These are phyloP conservation scores for Stevia rebaudiana DNA, from an alignment of 140 eudicot species.

Conservation along the genomic window DNA sequence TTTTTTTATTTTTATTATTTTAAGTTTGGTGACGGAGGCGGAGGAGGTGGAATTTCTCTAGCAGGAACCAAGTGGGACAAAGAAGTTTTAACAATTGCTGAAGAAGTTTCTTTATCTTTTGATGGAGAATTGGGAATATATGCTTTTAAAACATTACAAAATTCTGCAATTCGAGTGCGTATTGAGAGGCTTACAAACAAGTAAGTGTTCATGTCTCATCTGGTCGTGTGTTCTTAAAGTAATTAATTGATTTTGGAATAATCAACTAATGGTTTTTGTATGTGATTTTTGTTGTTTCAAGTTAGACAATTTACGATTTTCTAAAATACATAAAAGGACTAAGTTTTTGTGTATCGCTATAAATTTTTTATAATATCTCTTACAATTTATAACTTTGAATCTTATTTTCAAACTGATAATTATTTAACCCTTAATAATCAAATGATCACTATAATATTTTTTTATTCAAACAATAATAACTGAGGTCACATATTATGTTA, in stretches of 20 bases:
- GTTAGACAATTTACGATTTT: neutral
- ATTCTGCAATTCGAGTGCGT: slow-evolving; percentile 72
- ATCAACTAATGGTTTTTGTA: neutral
- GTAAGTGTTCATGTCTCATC: slow-evolving; percentile 35
- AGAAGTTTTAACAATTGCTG: slow-evolving; percentile 66
- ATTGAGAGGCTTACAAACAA: slow-evolving; percentile 82
- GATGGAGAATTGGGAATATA: slow-evolving; percentile 75
- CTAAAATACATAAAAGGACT: neutral
- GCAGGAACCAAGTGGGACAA: slow-evolving; percentile 90
- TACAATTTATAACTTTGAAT: no score
- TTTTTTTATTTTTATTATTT: neutral
- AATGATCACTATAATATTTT: neutral
- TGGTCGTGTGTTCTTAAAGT: neutral
- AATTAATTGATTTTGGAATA: neutral
- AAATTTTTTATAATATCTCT: no score
- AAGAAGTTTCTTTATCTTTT: slow-evolving; percentile 53
- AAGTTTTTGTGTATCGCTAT: neutral
- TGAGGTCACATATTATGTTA: neutral
- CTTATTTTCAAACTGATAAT: neutral
- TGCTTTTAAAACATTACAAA: slow-evolving; percentile 68
- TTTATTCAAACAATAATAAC: neutral
- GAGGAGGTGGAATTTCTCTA: slow-evolving; percentile 85
- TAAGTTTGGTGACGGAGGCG: slow-evolving; percentile 88
- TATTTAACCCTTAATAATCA: neutral
- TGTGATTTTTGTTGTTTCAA: neutral